Evolutionary conservation across 2,329 filamentous ascomycete species (phyloP).

Genomic region (Ophiostoma sp.): DNA sequence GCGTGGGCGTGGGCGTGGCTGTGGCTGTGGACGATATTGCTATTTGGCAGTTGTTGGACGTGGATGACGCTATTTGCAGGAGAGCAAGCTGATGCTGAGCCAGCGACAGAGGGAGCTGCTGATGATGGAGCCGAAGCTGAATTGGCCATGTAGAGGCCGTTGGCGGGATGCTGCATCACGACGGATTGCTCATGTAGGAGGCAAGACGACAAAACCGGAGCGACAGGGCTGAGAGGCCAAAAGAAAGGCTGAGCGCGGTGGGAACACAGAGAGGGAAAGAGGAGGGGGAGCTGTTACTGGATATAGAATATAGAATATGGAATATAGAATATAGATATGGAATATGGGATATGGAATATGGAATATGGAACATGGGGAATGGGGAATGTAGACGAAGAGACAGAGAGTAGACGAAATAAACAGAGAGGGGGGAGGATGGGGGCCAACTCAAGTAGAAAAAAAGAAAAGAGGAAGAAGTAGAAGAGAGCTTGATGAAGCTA

Average conservation of each 20-base stretch:
- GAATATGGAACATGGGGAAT: not conserved
- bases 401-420: not conserved
- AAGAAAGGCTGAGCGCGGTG: constrained; percentile 3
- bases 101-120: constrained; percentile 1
- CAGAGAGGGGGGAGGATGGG: constrained; percentile 1
- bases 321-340: not conserved
- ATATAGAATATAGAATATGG: not conserved
- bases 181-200: constrained; percentile 9
- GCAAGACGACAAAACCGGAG: not conserved
- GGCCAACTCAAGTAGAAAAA: constrained; percentile 13
- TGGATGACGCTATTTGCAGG: not conserved
- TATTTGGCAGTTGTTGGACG: not conserved
- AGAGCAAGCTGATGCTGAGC: not conserved
- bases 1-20: not conserved
- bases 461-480: not conserved
- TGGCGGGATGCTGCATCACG: constrained; percentile 19
- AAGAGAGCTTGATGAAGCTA: not conserved
- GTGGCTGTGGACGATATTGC: too few relatives aligned
- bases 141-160: constrained; percentile 17
- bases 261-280: not conserved
- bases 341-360: too few relatives aligned
- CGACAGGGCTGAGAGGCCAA: not conserved
- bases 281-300: not conserved
- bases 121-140: constrained; percentile 8
- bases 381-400: not conserved